phyloP scores from a whole-genome alignment of 78 protist genomes.

The slime mould (Dictyostelium discoideum) region DNA sequence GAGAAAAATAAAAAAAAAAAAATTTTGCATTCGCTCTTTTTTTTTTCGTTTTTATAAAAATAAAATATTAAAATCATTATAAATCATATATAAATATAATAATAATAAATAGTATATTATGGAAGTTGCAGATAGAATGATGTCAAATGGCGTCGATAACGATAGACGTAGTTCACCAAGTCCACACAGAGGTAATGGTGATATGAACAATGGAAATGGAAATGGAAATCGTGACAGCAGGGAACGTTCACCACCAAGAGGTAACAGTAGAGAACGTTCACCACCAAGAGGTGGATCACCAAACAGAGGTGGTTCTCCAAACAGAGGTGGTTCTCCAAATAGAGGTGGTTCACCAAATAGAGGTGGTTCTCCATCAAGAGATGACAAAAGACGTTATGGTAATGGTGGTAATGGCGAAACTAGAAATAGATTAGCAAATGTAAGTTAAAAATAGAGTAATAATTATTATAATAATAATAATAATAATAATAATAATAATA shows the following conservation, averaged over 20 bases:
- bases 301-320: conserved; percentile 6
- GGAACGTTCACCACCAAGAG: conserved; percentile 34
- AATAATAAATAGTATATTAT: not conserved
- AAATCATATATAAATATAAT: not conserved
- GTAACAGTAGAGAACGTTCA: conserved; percentile 9
- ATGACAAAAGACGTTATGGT: not conserved
- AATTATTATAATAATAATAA: too few relatives aligned
- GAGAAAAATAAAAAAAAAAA: too few relatives aligned
- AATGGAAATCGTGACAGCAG: conserved; percentile 11
- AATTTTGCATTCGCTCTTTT: not conserved
- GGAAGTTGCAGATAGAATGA: not conserved
- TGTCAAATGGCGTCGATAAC: not conserved
- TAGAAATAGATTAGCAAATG: conserved; percentile 52
- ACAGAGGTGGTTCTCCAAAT: not conserved
- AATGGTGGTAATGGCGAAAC: not conserved
- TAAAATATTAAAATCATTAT: not conserved
- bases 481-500: too few relatives aligned
- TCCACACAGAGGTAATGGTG: conserved; percentile 15
- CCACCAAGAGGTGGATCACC: conserved; percentile 18
- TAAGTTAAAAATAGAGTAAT: not conserved
- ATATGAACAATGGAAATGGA: conserved; percentile 13
- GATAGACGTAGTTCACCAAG: conserved; percentile 14
- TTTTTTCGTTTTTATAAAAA: not conserved
- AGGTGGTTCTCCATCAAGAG: conserved; percentile 1
- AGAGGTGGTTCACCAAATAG: conserved; percentile 19